phyloP scores from a whole-genome alignment of 2,329 filamentous ascomycete species.

The Alternaria sp. region DNA sequence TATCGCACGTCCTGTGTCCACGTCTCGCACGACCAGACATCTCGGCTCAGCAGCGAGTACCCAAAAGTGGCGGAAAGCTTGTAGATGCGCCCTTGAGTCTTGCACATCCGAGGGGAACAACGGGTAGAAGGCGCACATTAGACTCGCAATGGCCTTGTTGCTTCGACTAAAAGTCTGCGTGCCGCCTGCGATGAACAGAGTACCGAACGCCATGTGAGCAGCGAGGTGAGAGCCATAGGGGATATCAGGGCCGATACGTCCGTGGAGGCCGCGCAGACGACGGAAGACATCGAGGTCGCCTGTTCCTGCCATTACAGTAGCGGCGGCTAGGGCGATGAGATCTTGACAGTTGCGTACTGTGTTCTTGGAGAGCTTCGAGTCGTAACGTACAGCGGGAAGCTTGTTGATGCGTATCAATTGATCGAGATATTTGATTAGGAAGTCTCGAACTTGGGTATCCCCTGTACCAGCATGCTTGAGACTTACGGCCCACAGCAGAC shows the following conservation, averaged over 20 bases:
- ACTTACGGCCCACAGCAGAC: constrained; percentile 76
- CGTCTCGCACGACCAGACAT: constrained; percentile 86
- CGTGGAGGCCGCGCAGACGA: constrained; percentile 85
- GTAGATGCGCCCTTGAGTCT: constrained; percentile 92
- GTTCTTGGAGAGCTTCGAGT: constrained; percentile 81
- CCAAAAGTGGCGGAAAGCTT: constrained; percentile 98
- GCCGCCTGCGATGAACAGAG: constrained; percentile 90
- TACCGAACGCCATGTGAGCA: constrained; percentile 87
- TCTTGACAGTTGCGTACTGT: constrained; percentile 93
- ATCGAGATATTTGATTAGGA: constrained; percentile 84
- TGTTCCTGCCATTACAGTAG: constrained; percentile 94
- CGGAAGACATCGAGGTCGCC: constrained; percentile 88
- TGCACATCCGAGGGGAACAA: constrained; percentile 88
- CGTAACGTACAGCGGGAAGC: constrained; percentile 72
- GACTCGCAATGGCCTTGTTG: constrained; percentile 82
- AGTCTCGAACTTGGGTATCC: constrained; percentile 74
- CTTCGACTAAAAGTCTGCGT: constrained; percentile 91
- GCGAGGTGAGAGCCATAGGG: constrained; percentile 95
- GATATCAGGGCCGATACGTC: constrained; percentile 81
- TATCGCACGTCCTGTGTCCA: constrained; percentile 82
- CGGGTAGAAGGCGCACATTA: constrained; percentile 93
- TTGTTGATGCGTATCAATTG: constrained; percentile 81
- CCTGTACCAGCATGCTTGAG: constrained; percentile 59
- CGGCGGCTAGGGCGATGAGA: constrained; percentile 78
- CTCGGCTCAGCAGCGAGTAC: constrained; percentile 89